Percentiles rank a stretch among this genome's conserved stretches.
phyloP scores from a whole-genome alignment of 179 eudicot genomes.

The Silene vulgaris region DNA sequence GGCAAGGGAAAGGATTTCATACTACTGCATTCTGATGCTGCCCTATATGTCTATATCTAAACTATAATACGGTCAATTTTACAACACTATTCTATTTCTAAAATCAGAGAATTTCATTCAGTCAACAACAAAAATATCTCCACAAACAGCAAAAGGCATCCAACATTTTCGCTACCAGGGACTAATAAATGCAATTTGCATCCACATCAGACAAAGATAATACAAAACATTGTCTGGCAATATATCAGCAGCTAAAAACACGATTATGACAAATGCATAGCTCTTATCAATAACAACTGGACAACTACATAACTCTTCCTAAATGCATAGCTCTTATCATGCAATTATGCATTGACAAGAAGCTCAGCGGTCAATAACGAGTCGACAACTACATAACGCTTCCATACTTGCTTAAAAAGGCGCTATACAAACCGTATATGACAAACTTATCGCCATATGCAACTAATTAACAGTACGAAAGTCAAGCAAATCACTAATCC shows the following conservation, averaged over 20 bases:
- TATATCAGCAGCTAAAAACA: no score
- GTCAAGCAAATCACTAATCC: not conserved
- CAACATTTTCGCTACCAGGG: not conserved
- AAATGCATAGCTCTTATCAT: not conserved
- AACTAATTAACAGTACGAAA: not conserved
- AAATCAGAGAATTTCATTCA: no score
- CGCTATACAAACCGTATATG: not conserved
- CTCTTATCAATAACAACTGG: not conserved
- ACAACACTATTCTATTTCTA: no score
- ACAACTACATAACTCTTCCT: not conserved
- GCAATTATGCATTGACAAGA: not conserved
- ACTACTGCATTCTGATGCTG: no score
- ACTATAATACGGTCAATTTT: no score
- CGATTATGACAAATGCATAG: not conserved
- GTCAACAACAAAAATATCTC: no score
- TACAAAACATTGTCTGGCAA: not conserved
- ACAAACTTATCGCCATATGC: not conserved
- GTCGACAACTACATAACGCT: not conserved
- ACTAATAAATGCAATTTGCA: not conserved
- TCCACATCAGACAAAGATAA: conserved; percentile 7
- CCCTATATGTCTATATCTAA: no score
- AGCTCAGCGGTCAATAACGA: not conserved
- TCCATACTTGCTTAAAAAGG: not conserved
- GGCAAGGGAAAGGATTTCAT: no score
- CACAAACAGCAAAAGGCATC: not conserved